These are phyloP conservation scores for Anastatica hierochuntica DNA, from an alignment of 345 rosid species.

Conservation along the genomic window DNA sequence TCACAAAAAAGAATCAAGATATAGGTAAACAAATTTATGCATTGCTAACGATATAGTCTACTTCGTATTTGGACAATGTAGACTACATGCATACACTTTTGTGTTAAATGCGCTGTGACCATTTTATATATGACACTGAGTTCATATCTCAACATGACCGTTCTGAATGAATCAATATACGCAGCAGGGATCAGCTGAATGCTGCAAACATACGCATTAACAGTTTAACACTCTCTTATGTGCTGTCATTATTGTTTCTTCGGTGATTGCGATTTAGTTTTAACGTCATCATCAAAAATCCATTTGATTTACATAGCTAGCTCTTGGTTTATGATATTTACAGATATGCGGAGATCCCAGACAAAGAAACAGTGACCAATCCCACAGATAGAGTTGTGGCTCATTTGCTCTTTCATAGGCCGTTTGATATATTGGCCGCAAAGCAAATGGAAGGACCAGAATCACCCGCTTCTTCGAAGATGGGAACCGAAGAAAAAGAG, in stretches of 20 bases:
- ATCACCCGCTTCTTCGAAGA: constrained; percentile 44
- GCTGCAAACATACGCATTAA: no score
- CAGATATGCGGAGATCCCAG: constrained; percentile 45
- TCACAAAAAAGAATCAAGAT: constrained; percentile 31
- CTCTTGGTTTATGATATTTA: constrained; percentile 18
- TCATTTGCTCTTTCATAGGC: constrained; percentile 78
- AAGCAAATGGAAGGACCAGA: constrained; percentile 47
- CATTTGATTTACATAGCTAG: not conserved
- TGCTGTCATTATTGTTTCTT: no score
- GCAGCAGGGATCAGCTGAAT: no score
- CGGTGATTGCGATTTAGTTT: not conserved
- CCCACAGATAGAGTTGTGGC: constrained; percentile 83
- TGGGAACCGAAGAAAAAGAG: constrained; percentile 27
- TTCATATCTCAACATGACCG: no score
- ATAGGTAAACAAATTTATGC: constrained; percentile 46
- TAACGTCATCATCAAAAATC: not conserved
- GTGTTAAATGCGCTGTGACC: no score
- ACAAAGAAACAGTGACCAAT: constrained; percentile 75
- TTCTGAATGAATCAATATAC: no score
- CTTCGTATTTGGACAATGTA: no score
- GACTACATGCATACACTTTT: no score
- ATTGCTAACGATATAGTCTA: no score
- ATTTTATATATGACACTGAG: no score
- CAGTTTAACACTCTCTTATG: no score
- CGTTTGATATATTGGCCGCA: constrained; percentile 32